Percentiles rank a stretch among this genome's conserved stretches.
phyloP scores from a whole-genome alignment of 2,329 filamentous ascomycete genomes.

The Cladosporium velox region DNA sequence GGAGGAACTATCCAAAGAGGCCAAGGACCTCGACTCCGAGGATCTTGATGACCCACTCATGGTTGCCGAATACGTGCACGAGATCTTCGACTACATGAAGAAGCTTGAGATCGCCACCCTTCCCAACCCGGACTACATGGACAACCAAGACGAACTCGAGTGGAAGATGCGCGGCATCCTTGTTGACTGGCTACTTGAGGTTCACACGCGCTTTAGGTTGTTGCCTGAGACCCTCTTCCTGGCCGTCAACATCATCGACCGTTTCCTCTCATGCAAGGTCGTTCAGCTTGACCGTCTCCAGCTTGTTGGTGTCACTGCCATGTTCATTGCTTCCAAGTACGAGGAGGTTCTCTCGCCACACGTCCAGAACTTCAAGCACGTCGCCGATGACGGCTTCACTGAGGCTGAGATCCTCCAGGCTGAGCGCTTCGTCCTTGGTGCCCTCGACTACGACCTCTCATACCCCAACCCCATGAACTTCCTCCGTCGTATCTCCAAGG shows the following conservation, averaged over 20 bases:
- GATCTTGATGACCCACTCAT: slow-evolving; percentile 93
- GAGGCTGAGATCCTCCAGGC: slow-evolving; percentile 94
- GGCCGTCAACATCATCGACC: slow-evolving; percentile 96
- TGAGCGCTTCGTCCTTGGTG: slow-evolving; percentile 90
- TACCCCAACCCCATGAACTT: slow-evolving; percentile 99
- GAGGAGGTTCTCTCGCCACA: slow-evolving; percentile 97
- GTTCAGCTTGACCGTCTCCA: slow-evolving; percentile 95
- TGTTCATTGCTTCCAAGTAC: slow-evolving; percentile 99
- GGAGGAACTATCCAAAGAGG: slow-evolving; percentile 43
- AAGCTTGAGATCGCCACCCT: slow-evolving; percentile 79
- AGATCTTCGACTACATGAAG: slow-evolving; percentile 95
- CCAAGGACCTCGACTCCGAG: slow-evolving; percentile 75
- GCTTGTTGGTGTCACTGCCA: slow-evolving; percentile 94
- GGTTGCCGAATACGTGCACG: slow-evolving; percentile 95
- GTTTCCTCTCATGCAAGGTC: slow-evolving; percentile 92
- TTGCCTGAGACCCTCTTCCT: slow-evolving; percentile 96
- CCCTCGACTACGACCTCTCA: slow-evolving; percentile 93
- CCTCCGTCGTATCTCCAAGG: slow-evolving; percentile 95
- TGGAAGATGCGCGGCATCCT: slow-evolving; percentile 99
- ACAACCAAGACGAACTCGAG: slow-evolving; percentile 88
- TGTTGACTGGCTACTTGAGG: slow-evolving; percentile 97
- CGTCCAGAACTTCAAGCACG: slow-evolving; percentile 93
- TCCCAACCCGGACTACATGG: slow-evolving; percentile 93
- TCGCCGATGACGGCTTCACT: slow-evolving; percentile 93
- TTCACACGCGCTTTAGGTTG: slow-evolving; percentile 94